These are phyloP conservation scores for Fusarium guadeloupense DNA, from an alignment of 2,329 filamentous ascomycete genomes.

Conservation along the genomic window DNA sequence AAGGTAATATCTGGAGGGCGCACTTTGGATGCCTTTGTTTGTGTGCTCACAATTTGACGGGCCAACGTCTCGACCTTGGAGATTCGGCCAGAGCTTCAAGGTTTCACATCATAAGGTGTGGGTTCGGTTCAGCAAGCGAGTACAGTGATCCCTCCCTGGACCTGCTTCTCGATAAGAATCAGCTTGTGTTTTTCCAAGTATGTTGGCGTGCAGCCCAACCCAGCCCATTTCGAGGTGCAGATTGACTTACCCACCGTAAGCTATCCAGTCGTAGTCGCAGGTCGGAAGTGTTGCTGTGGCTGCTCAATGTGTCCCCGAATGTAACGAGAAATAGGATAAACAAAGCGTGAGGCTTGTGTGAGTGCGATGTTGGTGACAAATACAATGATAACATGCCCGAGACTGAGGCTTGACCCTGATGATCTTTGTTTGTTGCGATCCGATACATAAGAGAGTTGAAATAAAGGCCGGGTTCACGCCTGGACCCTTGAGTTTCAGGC, in stretches of 20 bases:
- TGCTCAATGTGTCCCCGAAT: constrained; percentile 5
- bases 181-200: constrained; percentile 10
- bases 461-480: constrained; percentile 19
- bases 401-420: constrained; percentile 2
- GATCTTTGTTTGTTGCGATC: constrained; percentile 3
- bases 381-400: neutral
- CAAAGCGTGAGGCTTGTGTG: neutral
- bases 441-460: no score
- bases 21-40: constrained; percentile 1
- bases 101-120: constrained; percentile 21
- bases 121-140: constrained; percentile 1
- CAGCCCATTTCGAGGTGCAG: constrained; percentile 18
- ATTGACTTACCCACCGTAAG: constrained; percentile 1
- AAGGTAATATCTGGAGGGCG: neutral
- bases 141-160: constrained; percentile 3
- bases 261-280: constrained; percentile 10
- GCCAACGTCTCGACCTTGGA: constrained; percentile 16
- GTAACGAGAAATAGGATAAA: constrained; percentile 15
- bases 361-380: neutral
- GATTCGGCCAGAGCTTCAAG: constrained; percentile 14
- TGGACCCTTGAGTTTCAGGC: constrained; percentile 36
- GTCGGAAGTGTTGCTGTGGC: constrained; percentile 21
- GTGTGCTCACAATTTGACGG: neutral
- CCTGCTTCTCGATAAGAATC: constrained; percentile 4
- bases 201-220: constrained; percentile 8